phyloP scores from a whole-genome alignment of 2,329 filamentous ascomycete genomes.

The Colletotrichum liaoningense region DNA sequence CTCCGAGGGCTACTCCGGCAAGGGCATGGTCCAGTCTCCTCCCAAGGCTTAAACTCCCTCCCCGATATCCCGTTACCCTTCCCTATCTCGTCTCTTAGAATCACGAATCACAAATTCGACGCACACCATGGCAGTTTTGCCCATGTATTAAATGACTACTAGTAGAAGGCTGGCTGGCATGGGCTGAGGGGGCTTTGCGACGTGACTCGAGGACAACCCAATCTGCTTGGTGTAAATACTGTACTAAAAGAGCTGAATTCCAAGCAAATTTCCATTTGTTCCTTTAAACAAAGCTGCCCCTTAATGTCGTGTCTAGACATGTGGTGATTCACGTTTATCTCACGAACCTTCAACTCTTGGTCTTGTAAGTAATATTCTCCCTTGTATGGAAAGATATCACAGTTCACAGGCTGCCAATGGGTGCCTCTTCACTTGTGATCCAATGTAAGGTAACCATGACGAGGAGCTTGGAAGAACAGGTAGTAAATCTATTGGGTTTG shows the following conservation, averaged over 20 bases:
- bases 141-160: slow-evolving; percentile 50
- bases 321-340: too few species aligned
- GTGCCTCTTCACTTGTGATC: not conserved
- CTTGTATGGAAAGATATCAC: not conserved
- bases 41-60: slow-evolving; percentile 59
- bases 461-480: not conserved
- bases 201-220: slow-evolving; percentile 42
- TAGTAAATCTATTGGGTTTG: slow-evolving; percentile 11
- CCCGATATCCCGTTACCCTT: slow-evolving; percentile 28
- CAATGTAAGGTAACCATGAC: not conserved
- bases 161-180: slow-evolving; percentile 40
- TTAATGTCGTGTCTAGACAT: not conserved
- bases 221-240: slow-evolving; percentile 54
- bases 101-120: slow-evolving; percentile 35
- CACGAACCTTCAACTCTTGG: too few species aligned
- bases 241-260: slow-evolving; percentile 54
- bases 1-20: slow-evolving; percentile 81
- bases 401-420: not conserved
- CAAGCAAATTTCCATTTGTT: slow-evolving; percentile 46
- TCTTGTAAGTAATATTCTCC: too few species aligned
- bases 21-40: slow-evolving; percentile 81
- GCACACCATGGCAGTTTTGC: slow-evolving; percentile 35
- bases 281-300: not conserved
- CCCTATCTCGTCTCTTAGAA: slow-evolving; percentile 36
- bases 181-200: slow-evolving; percentile 44